Percentiles rank a stretch among this genome's conserved stretches.
Conservation (phyloP, 2,329 filamentous ascomycete species). For the Chaetomiaceae sp. region DNA sequence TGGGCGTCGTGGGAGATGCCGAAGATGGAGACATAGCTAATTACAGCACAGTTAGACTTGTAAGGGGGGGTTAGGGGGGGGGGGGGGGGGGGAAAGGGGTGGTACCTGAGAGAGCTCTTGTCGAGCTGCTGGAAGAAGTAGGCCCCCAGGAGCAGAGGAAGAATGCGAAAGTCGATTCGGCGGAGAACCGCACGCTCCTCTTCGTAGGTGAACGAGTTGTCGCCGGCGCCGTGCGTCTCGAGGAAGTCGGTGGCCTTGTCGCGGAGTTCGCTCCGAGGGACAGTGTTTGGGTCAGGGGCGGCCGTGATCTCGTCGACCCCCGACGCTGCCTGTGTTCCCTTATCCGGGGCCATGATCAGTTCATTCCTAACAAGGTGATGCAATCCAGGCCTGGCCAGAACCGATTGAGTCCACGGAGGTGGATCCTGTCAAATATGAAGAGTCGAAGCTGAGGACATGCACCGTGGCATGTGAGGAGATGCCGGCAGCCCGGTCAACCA, state of each 20-base stretch:
- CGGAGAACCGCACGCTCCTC: conserved; percentile 45
- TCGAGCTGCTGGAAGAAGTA: conserved; percentile 58
- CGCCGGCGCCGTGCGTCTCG: conserved; percentile 35
- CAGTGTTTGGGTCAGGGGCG: conserved; percentile 13
- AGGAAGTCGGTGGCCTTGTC: conserved; percentile 46
- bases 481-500: neutral
- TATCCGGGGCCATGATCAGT: neutral
- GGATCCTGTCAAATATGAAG: conserved; percentile 1
- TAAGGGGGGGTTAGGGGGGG: conserved; percentile 25
- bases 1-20: conserved; percentile 44
- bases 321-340: neutral
- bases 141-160: conserved; percentile 48
- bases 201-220: conserved; percentile 41
- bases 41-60: neutral
- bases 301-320: conserved; percentile 25
- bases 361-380: neutral
- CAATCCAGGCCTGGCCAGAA: neutral
- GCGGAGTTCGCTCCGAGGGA: conserved; percentile 6
- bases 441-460: neutral
- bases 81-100: neutral
- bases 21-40: conserved; percentile 45
- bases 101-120: conserved; percentile 39
- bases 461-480: neutral
- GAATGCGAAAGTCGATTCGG: conserved; percentile 46
- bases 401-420: neutral